Conservation (phyloP, 2,329 filamentous ascomycete species). For the Camillea tinctor region DNA sequence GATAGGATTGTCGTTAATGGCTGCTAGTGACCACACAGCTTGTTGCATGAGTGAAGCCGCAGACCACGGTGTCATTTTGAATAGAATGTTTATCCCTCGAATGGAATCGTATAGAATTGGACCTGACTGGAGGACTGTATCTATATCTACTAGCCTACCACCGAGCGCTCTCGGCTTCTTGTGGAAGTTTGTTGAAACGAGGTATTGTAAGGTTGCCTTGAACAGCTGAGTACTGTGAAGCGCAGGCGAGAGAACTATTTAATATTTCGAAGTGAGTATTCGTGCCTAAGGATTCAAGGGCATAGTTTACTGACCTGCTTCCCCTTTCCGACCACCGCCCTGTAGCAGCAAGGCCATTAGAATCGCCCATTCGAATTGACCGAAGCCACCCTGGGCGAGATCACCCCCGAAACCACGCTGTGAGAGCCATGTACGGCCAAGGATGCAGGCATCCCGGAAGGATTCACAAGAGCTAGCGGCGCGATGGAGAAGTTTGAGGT, state of each 20-base stretch:
- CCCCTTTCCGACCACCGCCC: conserved; percentile 70
- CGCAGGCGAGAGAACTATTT: conserved; percentile 66
- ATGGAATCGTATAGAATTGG: conserved; percentile 78
- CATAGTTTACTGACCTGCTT: conserved; percentile 38
- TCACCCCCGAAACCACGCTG: conserved; percentile 77
- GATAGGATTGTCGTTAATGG: conserved; percentile 69
- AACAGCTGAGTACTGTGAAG: conserved; percentile 93
- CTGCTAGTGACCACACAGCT: conserved; percentile 69
- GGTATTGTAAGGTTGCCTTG: conserved; percentile 87
- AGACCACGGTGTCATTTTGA: conserved; percentile 88
- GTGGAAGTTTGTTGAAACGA: conserved; percentile 70
- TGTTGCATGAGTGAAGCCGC: conserved; percentile 72
- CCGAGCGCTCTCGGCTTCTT: conserved; percentile 61
- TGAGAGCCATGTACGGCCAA: conserved; percentile 85
- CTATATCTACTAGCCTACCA: conserved; percentile 43
- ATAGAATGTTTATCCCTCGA: conserved; percentile 77
- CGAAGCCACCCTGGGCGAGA: conserved; percentile 79
- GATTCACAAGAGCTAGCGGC: conserved; percentile 66
- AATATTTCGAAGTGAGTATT: background rate
- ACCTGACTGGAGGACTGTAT: conserved; percentile 41
- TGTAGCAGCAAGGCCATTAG: conserved; percentile 78
- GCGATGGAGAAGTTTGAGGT: conserved; percentile 73
- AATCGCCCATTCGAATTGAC: conserved; percentile 87
- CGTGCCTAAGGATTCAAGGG: too few relatives aligned
- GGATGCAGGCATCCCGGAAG: conserved; percentile 79